Evolutionary conservation across 352 stramenopile species (phyloP), one percentile per base, ranked within the genome.

Genomic region (Globisporangium irregulare): DNA sequence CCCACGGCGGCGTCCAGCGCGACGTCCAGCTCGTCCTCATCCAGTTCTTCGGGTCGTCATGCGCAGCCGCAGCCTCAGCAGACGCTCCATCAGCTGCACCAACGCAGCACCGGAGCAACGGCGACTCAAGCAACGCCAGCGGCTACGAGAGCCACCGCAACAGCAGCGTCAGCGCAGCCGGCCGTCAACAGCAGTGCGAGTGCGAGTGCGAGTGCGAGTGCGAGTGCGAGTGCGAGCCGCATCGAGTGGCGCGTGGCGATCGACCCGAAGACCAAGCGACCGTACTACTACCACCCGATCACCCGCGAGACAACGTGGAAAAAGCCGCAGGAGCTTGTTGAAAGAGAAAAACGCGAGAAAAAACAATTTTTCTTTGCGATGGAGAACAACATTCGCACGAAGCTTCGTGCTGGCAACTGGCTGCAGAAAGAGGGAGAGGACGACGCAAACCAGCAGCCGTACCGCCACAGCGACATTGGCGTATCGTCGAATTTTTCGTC

Each of bases 251-350:
- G 84, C 64, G 83, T 95, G 46, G 87, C 87, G 6, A 38, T 93
- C 1, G 86, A 93, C 63, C 87, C 87, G 20, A 90, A 91, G 70
- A 92, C 86, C 22, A 93, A 96, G 66, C 87, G 92, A 29, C 91
- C 89, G n/a, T 99, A 99, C 85, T 99, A 99, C 72, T 99, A 99
- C 78, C 94, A 99, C 76, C 80, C 86, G 1, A 66, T 95, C 20
- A 99, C 97, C 0, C 84, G 96, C n/a, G 89, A 99, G 79, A 99
- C 97, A 41, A 97, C 97, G 65, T 99, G 97, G 97, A 98, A 97
- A 60, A 99, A 99, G 59, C 97, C 97, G 14, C 67, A 75, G 8
- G 80, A 87, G 59, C 69, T 94, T 9, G 70, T 92, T 6, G 80
- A 89, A 38, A 87, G 90, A 66, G 91, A 98, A 64, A 90, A 87